phyloP scores from a whole-genome alignment of 2,329 filamentous ascomycete genomes.

The Hymenoscyphus salicellus region DNA sequence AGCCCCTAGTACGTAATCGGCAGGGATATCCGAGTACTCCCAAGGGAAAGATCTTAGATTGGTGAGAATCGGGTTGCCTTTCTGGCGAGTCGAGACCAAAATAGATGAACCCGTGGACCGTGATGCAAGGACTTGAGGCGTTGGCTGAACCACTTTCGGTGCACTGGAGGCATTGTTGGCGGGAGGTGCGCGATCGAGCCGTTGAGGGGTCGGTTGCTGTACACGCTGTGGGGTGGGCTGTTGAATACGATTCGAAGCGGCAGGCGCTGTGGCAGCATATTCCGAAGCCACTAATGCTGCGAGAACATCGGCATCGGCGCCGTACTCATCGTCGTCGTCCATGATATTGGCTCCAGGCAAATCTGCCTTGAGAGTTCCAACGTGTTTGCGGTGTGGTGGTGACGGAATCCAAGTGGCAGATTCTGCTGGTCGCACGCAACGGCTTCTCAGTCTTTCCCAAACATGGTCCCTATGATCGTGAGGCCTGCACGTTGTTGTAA shows the following conservation, averaged over 20 bases:
- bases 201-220: constrained; percentile 52
- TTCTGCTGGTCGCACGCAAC: neutral
- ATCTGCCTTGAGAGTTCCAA: neutral
- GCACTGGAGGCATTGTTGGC: constrained; percentile 33
- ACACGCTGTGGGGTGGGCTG: constrained; percentile 40
- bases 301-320: constrained; percentile 55
- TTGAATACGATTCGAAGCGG: constrained; percentile 27
- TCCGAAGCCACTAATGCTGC: constrained; percentile 52
- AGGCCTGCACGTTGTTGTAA: neutral
- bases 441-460: neutral
- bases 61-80: constrained; percentile 88
- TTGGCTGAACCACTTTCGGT: constrained; percentile 75
- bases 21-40: constrained; percentile 97
- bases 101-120: constrained; percentile 69
- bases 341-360: constrained; percentile 16
- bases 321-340: constrained; percentile 54
- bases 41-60: constrained; percentile 79
- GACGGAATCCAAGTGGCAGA: neutral
- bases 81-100: constrained; percentile 85
- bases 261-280: constrained; percentile 27
- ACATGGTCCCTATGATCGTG: neutral
- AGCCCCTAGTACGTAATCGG: constrained; percentile 83
- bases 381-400: neutral
- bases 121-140: constrained; percentile 76
- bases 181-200: constrained; percentile 50